Evolutionary conservation across 768 basidiomycete species (phyloP).

Genomic region (Leccinum longicurvipes): DNA sequence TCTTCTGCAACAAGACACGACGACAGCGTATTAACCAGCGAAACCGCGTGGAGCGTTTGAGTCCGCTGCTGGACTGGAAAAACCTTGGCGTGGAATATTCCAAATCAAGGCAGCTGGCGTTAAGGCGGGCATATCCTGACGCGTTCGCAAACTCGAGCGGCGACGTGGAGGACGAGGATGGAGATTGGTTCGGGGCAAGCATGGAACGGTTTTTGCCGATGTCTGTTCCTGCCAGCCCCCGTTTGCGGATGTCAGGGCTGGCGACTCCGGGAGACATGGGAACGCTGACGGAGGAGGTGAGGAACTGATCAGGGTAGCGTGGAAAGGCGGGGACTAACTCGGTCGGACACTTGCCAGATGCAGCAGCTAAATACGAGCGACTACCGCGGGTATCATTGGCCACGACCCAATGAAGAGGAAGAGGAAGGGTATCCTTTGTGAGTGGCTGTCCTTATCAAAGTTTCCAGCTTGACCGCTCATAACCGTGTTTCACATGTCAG

Average conservation of each 20-base stretch:
- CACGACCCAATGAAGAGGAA: constrained; percentile 63
- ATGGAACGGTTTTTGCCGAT: constrained; percentile 67
- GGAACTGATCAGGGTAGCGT: constrained; percentile 13
- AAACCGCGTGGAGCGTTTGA: constrained; percentile 93
- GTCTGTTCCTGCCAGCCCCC: constrained; percentile 85
- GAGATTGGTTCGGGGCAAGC: constrained; percentile 41
- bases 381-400: constrained; percentile 64
- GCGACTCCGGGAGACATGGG: constrained; percentile 95
- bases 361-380: constrained; percentile 83
- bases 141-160: constrained; percentile 69
- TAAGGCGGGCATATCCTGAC: constrained; percentile 93
- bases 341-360: constrained; percentile 53
- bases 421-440: constrained; percentile 91
- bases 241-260: constrained; percentile 65
- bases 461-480: constrained; percentile 5
- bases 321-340: background rate
- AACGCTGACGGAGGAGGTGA: constrained; percentile 81
- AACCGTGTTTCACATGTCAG: constrained; percentile 34
- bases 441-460: constrained; percentile 32
- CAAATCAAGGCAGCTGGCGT: constrained; percentile 88
- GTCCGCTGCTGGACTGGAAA: constrained; percentile 97
- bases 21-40: constrained; percentile 98
- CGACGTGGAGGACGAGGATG: constrained; percentile 46
- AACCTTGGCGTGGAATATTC: constrained; percentile 95
- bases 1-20: constrained; percentile 79